phyloP scores from a whole-genome alignment of 2,329 filamentous ascomycete species.

The Pseudogymnoascus sp. region DNA sequence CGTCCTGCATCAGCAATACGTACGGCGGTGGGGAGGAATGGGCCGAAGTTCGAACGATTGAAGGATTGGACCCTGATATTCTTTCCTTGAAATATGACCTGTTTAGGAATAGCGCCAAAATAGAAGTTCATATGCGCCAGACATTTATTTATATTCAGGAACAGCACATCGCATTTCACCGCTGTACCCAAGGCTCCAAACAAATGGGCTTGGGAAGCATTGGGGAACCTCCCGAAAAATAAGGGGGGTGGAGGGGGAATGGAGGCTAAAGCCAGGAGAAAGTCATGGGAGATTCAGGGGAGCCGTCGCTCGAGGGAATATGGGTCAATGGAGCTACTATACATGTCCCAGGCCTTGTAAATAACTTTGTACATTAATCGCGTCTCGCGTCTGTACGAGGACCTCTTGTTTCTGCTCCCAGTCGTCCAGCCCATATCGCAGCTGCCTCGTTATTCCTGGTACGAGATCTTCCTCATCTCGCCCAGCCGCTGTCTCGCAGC shows the following conservation, averaged over 20 bases:
- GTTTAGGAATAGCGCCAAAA: not conserved
- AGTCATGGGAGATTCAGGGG: not conserved
- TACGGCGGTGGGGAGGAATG: not conserved
- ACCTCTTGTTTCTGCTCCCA: not conserved
- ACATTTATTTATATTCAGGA: not conserved
- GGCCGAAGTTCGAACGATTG: not conserved
- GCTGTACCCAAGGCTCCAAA: too few relatives aligned
- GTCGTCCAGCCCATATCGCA: not conserved
- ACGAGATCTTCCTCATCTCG: conserved; percentile 67
- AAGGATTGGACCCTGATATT: not conserved
- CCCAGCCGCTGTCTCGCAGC: conserved; percentile 76
- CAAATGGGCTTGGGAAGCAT: too few relatives aligned
- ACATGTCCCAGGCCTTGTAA: not conserved
- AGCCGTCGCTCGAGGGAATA: not conserved
- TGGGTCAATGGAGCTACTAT: not conserved
- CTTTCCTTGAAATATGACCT: not conserved
- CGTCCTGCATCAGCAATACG: not conserved
- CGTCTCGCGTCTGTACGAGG: not conserved
- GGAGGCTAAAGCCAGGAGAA: not conserved
- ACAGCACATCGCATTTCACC: not conserved
- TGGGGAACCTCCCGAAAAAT: too few relatives aligned
- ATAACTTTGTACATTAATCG: not conserved
- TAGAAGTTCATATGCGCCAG: not conserved
- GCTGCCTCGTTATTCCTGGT: conserved; percentile 24
- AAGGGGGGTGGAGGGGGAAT: too few relatives aligned